Evolutionary conservation across 2,329 filamentous ascomycete genomes (phyloP).

Genomic region (Sporothrix luriei): DNA sequence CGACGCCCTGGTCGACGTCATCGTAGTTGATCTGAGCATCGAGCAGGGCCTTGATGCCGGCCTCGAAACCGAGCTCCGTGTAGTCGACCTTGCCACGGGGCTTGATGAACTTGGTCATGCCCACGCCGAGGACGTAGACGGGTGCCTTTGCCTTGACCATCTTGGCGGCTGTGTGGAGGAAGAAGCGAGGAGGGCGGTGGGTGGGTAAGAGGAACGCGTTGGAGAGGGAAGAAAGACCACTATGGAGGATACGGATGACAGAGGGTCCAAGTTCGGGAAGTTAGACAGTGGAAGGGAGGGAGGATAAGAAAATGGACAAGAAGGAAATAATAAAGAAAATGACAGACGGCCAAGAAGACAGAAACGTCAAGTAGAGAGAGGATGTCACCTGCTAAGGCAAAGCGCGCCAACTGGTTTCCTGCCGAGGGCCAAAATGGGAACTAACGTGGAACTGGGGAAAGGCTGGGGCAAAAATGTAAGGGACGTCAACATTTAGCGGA

Average conservation of each 20-base stretch:
- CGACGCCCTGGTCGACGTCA: constrained; percentile 89
- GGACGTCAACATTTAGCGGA: no score
- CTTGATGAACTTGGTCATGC: constrained; percentile 99
- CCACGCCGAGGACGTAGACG: constrained; percentile 90
- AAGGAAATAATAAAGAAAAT: constrained; percentile 20
- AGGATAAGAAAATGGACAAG: not conserved
- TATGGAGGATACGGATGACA: not conserved
- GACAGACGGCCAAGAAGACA: not conserved
- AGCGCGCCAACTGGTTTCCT: constrained; percentile 16
- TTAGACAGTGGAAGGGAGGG: not conserved
- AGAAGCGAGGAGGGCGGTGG: not conserved
- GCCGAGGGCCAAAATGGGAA: constrained; percentile 31
- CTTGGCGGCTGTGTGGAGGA: constrained; percentile 31
- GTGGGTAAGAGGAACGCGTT: not conserved
- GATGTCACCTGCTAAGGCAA: constrained; percentile 10
- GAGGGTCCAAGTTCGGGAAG: not conserved
- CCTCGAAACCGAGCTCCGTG: constrained; percentile 90
- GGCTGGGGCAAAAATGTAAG: not conserved
- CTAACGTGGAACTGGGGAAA: constrained; percentile 7
- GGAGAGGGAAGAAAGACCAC: not conserved
- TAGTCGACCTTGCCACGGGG: constrained; percentile 92
- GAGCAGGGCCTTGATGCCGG: constrained; percentile 82
- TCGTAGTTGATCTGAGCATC: constrained; percentile 93
- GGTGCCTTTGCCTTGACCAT: constrained; percentile 58
- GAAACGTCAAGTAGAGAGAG: not conserved